Evolutionary conservation across 768 basidiomycete species (phyloP).

Genomic region (Boletus tylopilopsis): DNA sequence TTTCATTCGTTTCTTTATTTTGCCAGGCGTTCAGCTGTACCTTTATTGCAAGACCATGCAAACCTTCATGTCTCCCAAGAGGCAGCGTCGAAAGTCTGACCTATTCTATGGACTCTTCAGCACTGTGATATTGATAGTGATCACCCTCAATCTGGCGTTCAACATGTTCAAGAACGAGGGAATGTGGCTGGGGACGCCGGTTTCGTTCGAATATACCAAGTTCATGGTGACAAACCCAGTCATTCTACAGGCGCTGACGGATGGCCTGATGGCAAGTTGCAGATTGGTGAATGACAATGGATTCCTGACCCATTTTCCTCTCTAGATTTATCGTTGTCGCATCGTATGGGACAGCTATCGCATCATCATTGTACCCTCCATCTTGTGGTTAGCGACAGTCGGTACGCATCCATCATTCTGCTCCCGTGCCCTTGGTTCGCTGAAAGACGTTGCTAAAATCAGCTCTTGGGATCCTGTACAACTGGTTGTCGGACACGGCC

Average conservation of each 20-base stretch:
- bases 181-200: constrained; percentile 29
- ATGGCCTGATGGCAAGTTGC: constrained; percentile 25
- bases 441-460: too few relatives aligned
- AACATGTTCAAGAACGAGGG: constrained; percentile 11
- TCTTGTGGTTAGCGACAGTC: constrained; percentile 13
- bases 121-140: background rate
- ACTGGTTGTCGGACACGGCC: background rate
- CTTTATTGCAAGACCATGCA: constrained; percentile 18
- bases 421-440: background rate
- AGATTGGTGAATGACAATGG: too few relatives aligned
- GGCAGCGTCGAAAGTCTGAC: background rate
- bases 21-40: constrained; percentile 9
- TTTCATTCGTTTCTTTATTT: too few relatives aligned
- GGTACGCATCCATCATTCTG: constrained; percentile 1
- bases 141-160: background rate
- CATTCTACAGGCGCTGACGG: constrained; percentile 29
- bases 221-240: background rate
- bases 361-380: constrained; percentile 3
- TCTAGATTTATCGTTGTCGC: constrained; percentile 23
- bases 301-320: background rate
- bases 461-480: constrained; percentile 4
- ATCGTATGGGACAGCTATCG: constrained; percentile 28
- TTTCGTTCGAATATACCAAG: too few relatives aligned
- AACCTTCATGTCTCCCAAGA: background rate
- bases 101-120: constrained; percentile 17